Percentiles rank a stretch among this genome's conserved stretches.
These are phyloP conservation scores for Solanum hybrid DNA, from an alignment of 305 asterid species.

Conservation along the genomic window DNA sequence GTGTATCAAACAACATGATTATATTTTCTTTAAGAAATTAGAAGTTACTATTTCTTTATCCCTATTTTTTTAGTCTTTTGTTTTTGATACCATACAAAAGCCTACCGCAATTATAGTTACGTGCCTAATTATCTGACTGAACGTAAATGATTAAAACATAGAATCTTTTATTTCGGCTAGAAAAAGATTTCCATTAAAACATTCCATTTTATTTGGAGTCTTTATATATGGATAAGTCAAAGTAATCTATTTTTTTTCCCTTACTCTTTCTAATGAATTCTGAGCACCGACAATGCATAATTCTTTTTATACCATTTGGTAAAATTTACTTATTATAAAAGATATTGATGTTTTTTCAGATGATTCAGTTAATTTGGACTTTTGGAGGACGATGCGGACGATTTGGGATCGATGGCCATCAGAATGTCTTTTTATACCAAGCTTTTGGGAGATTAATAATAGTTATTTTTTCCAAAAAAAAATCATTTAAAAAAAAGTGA, in stretches of 20 bases:
- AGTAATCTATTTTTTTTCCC: not conserved
- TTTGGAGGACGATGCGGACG: no score
- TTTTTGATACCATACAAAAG: not conserved
- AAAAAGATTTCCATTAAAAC: not conserved
- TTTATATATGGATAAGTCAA: not conserved
- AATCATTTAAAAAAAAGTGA: no score
- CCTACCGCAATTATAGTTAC: not conserved
- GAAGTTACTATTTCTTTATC: not conserved
- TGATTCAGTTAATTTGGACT: no score
- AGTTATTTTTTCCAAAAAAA: no score
- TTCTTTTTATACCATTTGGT: not conserved
- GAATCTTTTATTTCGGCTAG: not conserved
- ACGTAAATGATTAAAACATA: not conserved
- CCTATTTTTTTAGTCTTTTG: not conserved
- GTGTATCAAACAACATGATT: not conserved
- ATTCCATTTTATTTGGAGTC: not conserved
- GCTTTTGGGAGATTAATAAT: no score
- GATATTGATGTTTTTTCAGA: no score
- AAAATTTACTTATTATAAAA: no score
- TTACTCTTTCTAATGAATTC: not conserved
- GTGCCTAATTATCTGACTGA: not conserved
- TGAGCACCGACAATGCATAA: not conserved
- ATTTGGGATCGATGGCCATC: no score
- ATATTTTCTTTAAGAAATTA: not conserved
- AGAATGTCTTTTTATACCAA: no score